Base-by-base conservation (phyloP, 805 yeast species). In the Monosporozyma aerobia region DNA sequence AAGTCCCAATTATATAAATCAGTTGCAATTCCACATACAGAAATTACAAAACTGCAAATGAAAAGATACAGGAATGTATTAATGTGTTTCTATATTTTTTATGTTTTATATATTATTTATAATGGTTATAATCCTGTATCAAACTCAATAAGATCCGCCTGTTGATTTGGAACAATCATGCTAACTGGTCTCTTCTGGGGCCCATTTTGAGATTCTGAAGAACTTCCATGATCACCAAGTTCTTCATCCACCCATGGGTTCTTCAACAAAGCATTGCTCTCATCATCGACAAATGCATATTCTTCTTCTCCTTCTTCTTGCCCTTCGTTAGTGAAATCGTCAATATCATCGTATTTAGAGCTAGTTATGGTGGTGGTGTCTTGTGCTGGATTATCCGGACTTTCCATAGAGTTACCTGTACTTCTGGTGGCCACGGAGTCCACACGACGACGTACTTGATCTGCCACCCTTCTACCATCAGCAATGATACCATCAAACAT, bases 381-480 rank as follows among this genome's bases (percentile, higher is more conserved):
- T 3, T 5, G 43, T 14, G 22, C 14, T 22, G 23, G 19, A n/a
- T 35, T 47, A 8, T 35, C 40, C 3, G 32, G 19, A 23, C 43
- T 50, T 11, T 53, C 44, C 11, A 19, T 44, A n/a, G 53, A 44
- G 27, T 51, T 48, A 10, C 51, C 22, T 10, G 48, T 45, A 22
- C 44, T 50, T 27, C 56, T 58, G 1, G 74, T 67, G 2, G 85
- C 79, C 9, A 79, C 82, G 14, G 84, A 81, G 65, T 90, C 96
- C 78, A 89, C 90, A 58, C 85, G 83, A 57, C 92, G 82, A 58
- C 92, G 82, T 3, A 94, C 95, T 63, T 89, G 90, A 51, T 79
- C 82, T 1, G 98, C 98, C 13, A 92, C 95, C 53, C 92, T 80
- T 64, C 88, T 77, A 5, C 98, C 97, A 70, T 94, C 97, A 0